Base-by-base conservation (phyloP, 2,329 filamentous ascomycete genomes). In the Stachybotrys chlorohalonatus region DNA sequence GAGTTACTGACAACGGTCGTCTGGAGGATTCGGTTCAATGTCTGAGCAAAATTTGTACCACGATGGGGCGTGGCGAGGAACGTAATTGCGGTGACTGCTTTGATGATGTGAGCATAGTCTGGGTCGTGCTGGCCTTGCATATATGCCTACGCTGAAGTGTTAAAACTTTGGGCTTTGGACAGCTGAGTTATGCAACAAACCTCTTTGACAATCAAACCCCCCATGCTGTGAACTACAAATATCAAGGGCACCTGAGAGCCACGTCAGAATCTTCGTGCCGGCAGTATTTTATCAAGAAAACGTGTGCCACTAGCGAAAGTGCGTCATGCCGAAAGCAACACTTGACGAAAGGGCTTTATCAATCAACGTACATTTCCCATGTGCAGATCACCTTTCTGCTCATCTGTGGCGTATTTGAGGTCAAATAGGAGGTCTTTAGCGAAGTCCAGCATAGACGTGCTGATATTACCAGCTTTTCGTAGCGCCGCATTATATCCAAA, bases 151-250 rank as follows among this genome's bases (percentile, higher is more conserved):
- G n/a, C n/a, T n/a, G n/a, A n/a, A n/a, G n/a, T n/a, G n/a, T n/a
- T n/a, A n/a, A 7, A 49, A 48, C 15, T 48, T 7, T 31, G 7
- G 11, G 24, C 9, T 24, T 32, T 8, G 17, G 13, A 49, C 55
- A 70, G 6, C 63, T 4, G 45, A 8, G 7, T 32, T 54, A 45
- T 31, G 17, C 7, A 11, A 7, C 16, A 39, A 31, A 58, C 57
- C 42, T 64, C 57, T 50, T 64, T 63, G 15, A 58, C 63, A 16
- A 74, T 67, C 53, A 66, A 63, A 11, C 75, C 75, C 1, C 76
- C 75, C 75, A 78, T 76, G 45, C 69, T 73, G 56, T 79, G 75
- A 2, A 63, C 73, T 11, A 78, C 64, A 15, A 77, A 63, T 5
- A 78, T 67, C 16, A 78, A 70, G 2, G 65, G 66, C 8, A 65